These are phyloP conservation scores for Coemansia sp. DNA, from an alignment of 192 early-diverging fungal species.

Conservation along the genomic window DNA sequence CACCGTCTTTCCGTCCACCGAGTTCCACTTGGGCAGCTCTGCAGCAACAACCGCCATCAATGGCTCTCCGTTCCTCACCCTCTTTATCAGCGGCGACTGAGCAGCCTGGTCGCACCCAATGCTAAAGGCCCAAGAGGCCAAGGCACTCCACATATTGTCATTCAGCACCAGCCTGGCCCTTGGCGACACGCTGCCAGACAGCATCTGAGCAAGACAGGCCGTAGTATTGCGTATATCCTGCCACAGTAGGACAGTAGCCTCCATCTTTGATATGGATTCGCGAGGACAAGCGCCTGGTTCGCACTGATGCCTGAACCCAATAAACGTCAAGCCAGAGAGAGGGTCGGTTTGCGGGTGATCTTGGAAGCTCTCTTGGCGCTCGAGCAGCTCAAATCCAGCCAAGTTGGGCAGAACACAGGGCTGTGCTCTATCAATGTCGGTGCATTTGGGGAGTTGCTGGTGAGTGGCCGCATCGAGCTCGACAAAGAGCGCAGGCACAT, in stretches of 20 bases:
- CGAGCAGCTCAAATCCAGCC: constrained; percentile 15
- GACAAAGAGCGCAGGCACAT: constrained; percentile 1
- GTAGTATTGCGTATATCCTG: constrained; percentile 10
- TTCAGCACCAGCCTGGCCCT: background rate
- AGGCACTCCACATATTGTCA: constrained; percentile 36
- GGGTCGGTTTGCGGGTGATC: constrained; percentile 9
- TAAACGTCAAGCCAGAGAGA: constrained; percentile 11
- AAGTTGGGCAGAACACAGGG: constrained; percentile 10
- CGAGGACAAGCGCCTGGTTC: constrained; percentile 8
- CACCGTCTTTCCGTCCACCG: background rate
- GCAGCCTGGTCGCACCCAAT: constrained; percentile 20
- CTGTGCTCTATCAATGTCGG: background rate
- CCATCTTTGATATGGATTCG: background rate
- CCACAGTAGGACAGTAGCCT: constrained; percentile 13
- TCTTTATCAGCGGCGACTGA: constrained; percentile 14
- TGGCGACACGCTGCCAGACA: background rate
- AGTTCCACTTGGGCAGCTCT: constrained; percentile 15
- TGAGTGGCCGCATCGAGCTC: background rate
- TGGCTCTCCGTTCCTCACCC: constrained; percentile 21
- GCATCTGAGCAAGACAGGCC: background rate
- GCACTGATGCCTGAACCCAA: constrained; percentile 40
- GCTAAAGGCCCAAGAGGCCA: constrained; percentile 32
- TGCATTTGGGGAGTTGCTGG: background rate
- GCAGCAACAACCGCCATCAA: background rate
- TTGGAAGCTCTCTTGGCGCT: constrained; percentile 15